Conservation (phyloP, 2,329 filamentous ascomycete species). For the Hansfordia pulvinata region DNA sequence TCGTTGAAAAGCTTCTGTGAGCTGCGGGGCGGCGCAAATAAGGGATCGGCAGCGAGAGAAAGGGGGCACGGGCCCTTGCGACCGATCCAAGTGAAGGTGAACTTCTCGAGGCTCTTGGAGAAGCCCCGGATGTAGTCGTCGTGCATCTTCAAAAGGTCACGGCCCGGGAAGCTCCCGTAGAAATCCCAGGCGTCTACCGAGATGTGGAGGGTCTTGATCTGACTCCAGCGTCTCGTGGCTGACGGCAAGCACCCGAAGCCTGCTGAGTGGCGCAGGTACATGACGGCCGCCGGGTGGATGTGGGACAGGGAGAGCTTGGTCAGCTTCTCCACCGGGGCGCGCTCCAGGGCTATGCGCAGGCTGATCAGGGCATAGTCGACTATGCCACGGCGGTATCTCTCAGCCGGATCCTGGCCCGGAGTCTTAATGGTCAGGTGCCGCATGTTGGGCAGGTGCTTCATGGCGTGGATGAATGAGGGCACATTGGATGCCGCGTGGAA, state of each 20-base stretch:
- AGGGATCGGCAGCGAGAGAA: constrained; percentile 53
- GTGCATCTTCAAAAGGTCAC: constrained; percentile 64
- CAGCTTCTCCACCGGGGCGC: constrained; percentile 51
- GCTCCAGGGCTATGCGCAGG: constrained; percentile 70
- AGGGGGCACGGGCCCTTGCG: constrained; percentile 61
- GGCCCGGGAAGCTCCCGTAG: constrained; percentile 40
- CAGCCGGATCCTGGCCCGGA: constrained; percentile 53
- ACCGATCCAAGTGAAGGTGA: constrained; percentile 69
- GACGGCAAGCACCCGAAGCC: constrained; percentile 65
- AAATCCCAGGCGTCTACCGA: constrained; percentile 60
- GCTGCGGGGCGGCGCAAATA: constrained; percentile 44
- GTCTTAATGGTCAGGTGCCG: constrained; percentile 65
- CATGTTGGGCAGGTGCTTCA: constrained; percentile 56
- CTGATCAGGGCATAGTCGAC: constrained; percentile 87
- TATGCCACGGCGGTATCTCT: constrained; percentile 61
- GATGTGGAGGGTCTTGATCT: constrained; percentile 62
- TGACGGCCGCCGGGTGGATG: constrained; percentile 62
- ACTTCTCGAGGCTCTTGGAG: constrained; percentile 48
- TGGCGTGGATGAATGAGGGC: constrained; percentile 64
- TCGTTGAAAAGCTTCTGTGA: constrained; percentile 49
- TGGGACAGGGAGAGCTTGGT: constrained; percentile 57
- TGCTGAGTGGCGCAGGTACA: constrained; percentile 62
- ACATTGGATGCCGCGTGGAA: constrained; percentile 87
- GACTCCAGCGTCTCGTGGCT: constrained; percentile 59
- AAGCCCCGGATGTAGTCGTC: constrained; percentile 69